Percentiles rank a stretch among this genome's conserved stretches.
These are phyloP conservation scores for Candida sakaeoensis DNA, from an alignment of 805 yeast genomes.

Conservation along the genomic window DNA sequence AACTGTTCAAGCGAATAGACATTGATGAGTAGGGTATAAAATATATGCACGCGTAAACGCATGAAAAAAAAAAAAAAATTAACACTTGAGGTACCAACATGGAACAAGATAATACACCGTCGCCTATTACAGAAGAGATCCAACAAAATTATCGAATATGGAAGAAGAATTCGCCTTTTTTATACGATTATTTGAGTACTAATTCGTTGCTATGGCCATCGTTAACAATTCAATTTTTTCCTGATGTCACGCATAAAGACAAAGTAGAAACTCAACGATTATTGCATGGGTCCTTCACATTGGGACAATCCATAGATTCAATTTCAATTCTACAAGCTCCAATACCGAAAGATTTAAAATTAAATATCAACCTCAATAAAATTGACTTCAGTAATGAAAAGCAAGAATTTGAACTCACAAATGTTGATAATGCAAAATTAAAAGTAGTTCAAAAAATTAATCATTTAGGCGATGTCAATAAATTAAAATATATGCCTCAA, in stretches of 20 bases:
- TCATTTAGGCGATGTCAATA: slow-evolving; percentile 70
- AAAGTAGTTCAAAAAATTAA: slow-evolving; percentile 53
- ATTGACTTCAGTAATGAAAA: slow-evolving; percentile 36
- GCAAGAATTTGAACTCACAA: slow-evolving; percentile 34
- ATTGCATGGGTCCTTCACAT: slow-evolving; percentile 61
- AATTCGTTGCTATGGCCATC: slow-evolving; percentile 44
- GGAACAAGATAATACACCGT: not conserved
- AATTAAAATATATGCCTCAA: slow-evolving; percentile 73
- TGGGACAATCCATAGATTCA: slow-evolving; percentile 52
- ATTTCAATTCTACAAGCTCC: slow-evolving; percentile 35
- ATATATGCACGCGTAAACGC: no score
- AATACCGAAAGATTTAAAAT: slow-evolving; percentile 25
- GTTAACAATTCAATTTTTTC: slow-evolving; percentile 39
- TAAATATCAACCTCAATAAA: slow-evolving; percentile 34
- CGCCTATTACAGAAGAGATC: slow-evolving; percentile 25
- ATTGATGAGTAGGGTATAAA: slow-evolving; percentile 2
- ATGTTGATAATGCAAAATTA: slow-evolving; percentile 24
- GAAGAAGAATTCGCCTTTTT: slow-evolving; percentile 42
- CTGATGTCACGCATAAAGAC: slow-evolving; percentile 26
- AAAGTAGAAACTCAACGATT: slow-evolving; percentile 34
- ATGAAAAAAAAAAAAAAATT: no score
- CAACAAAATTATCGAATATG: slow-evolving; percentile 36
- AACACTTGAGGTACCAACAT: not conserved
- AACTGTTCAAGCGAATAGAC: slow-evolving; percentile 52
- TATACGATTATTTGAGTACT: slow-evolving; percentile 40